Conservation (phyloP, 805 yeast species). For the Kodamaea kakaduensis region DNA sequence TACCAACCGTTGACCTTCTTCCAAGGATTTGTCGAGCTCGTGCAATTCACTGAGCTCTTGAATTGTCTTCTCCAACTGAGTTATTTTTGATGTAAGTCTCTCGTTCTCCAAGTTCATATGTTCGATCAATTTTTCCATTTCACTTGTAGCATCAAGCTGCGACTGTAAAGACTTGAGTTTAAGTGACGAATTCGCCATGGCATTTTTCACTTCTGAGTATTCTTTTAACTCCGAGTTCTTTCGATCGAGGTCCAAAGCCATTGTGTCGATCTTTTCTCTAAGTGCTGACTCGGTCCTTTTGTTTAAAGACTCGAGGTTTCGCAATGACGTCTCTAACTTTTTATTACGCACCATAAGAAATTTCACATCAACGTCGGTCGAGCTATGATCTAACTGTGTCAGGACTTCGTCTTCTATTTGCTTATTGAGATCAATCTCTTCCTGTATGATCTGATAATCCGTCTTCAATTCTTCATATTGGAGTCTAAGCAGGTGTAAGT, state of each 20-base stretch:
- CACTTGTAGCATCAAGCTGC: conserved; percentile 31
- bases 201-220: conserved; percentile 21
- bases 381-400: conserved; percentile 13
- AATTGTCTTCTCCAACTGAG: conserved; percentile 32
- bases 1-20: conserved; percentile 16
- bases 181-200: conserved; percentile 1
- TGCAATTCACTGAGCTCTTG: conserved; percentile 48
- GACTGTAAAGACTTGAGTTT: conserved; percentile 25
- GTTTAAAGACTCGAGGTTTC: conserved; percentile 27
- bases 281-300: conserved; percentile 23
- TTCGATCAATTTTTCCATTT: conserved; percentile 34
- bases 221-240: conserved; percentile 30
- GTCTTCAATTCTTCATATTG: conserved; percentile 27
- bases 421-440: conserved; percentile 34
- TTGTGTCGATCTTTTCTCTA: conserved; percentile 17
- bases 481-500: conserved; percentile 21
- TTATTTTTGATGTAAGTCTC: conserved; percentile 29
- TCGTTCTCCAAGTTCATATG: conserved; percentile 34
- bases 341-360: conserved; percentile 29
- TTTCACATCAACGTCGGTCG: conserved; percentile 17
- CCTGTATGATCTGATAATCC: conserved; percentile 31
- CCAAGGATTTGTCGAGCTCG: conserved; percentile 45
- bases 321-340: conserved; percentile 40
- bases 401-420: conserved; percentile 34
- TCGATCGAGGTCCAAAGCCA: conserved; percentile 13